Conservation (phyloP, 345 rosid species). For the Ceriops decandra region DNA sequence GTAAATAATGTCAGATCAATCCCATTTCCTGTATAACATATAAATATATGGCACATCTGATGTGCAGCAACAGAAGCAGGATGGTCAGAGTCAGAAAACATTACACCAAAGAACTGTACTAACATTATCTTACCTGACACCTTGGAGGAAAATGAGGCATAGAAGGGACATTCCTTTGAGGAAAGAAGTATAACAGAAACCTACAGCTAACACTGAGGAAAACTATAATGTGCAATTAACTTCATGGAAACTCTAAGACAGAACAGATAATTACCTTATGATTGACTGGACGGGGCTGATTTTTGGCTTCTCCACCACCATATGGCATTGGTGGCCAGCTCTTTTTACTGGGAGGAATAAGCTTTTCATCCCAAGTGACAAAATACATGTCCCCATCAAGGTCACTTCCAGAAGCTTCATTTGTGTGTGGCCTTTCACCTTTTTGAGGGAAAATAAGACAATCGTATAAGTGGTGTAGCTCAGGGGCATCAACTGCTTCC, state of each 20-base stretch:
- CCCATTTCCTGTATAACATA: too few relatives aligned
- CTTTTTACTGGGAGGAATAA: constrained; percentile 69
- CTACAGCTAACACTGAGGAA: neutral
- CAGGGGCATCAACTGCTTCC: constrained; percentile 82
- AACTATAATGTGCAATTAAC: neutral
- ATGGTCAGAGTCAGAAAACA: neutral
- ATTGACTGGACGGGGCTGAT: constrained; percentile 37
- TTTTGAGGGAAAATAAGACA: constrained; percentile 92
- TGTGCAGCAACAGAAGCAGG: neutral
- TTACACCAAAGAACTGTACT: neutral
- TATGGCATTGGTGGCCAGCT: constrained; percentile 76
- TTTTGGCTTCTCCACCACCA: constrained; percentile 40
- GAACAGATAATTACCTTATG: constrained; percentile 49
- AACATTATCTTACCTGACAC: neutral
- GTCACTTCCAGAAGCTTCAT: constrained; percentile 98
- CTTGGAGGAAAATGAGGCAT: neutral
- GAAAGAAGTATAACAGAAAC: neutral
- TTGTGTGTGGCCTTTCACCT: constrained; percentile 79
- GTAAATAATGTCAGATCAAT: too few relatives aligned
- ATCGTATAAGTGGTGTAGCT: constrained; percentile 67
- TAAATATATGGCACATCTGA: neutral
- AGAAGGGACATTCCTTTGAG: neutral
- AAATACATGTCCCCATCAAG: constrained; percentile 92
- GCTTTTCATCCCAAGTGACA: constrained; percentile 86
- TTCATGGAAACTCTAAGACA: constrained; percentile 1